Conservation (phyloP, 495 filamentous ascomycete species). For the Bacidia rubella region DNA sequence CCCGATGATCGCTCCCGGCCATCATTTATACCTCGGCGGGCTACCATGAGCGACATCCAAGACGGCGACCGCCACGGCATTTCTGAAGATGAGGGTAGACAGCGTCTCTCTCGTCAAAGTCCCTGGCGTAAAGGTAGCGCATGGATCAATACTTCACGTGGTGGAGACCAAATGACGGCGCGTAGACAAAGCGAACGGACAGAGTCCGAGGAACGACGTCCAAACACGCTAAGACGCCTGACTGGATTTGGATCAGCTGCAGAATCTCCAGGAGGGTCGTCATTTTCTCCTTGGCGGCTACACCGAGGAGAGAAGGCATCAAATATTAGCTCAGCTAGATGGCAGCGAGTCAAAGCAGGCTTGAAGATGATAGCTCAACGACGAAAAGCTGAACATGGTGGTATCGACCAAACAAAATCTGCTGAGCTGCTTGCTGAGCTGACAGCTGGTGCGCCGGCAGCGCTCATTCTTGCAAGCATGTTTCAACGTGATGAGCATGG, state of each 20-base stretch:
- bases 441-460: slow-evolving; percentile 79
- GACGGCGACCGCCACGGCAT: slow-evolving; percentile 56
- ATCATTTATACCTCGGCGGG: slow-evolving; percentile 48
- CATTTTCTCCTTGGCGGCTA: slow-evolving; percentile 37
- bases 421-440: slow-evolving; percentile 94
- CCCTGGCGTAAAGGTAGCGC: slow-evolving; percentile 41
- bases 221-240: slow-evolving; percentile 59
- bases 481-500: slow-evolving; percentile 94
- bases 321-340: slow-evolving; percentile 70
- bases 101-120: slow-evolving; percentile 46
- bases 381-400: slow-evolving; percentile 57
- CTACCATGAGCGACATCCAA: slow-evolving; percentile 52
- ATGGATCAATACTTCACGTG: slow-evolving; percentile 42
- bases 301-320: slow-evolving; percentile 47
- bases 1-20: slow-evolving; percentile 34
- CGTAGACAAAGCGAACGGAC: slow-evolving; percentile 23
- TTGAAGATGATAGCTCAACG: slow-evolving; percentile 66
- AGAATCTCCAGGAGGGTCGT: slow-evolving; percentile 38
- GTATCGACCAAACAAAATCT: slow-evolving; percentile 86
- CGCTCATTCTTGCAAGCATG: slow-evolving; percentile 87
- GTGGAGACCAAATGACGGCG: slow-evolving; percentile 38
- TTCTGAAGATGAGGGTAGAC: slow-evolving; percentile 82
- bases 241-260: slow-evolving; percentile 54
- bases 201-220: slow-evolving; percentile 43
- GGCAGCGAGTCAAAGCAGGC: slow-evolving; percentile 74